Conservation (phyloP, 305 asterid genomes). For the Ilex paraguariensis region DNA sequence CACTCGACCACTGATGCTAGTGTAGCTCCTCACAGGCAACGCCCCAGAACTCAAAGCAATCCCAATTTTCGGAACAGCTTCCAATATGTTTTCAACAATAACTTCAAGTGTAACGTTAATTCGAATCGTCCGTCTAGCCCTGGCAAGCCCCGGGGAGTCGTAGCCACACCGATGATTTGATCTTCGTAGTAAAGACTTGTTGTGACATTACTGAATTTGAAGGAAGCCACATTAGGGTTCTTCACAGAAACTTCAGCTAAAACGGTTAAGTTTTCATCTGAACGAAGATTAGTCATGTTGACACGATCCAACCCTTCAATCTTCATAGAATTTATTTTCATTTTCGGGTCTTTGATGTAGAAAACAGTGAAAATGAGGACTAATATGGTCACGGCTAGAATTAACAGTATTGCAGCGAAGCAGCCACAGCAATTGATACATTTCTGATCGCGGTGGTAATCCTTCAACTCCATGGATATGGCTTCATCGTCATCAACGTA, state of each 20-base stretch:
- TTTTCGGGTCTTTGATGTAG: slow-evolving; percentile 29
- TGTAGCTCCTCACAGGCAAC: slow-evolving; percentile 16
- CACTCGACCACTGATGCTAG: slow-evolving; percentile 35
- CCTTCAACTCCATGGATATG: slow-evolving; percentile 16
- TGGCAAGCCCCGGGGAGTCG: slow-evolving; percentile 26
- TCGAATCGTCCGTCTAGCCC: slow-evolving; percentile 26
- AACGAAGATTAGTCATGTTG: neutral
- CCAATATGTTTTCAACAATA: slow-evolving; percentile 21
- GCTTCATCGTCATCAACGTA: slow-evolving; percentile 9
- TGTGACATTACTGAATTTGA: slow-evolving; percentile 23
- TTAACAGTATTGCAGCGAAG: slow-evolving; percentile 24
- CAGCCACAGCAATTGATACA: slow-evolving; percentile 45
- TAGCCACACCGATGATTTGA: slow-evolving; percentile 22
- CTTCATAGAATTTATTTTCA: slow-evolving; percentile 23
- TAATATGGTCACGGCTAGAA: slow-evolving; percentile 16
- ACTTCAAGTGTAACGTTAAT: slow-evolving; percentile 23
- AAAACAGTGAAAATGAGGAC: slow-evolving; percentile 36
- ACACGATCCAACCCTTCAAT: slow-evolving; percentile 24
- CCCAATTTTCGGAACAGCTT: slow-evolving; percentile 5
- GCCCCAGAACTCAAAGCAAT: slow-evolving; percentile 23
- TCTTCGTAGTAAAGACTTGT: slow-evolving; percentile 29
- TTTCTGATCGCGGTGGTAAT: slow-evolving; percentile 15
- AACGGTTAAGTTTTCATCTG: slow-evolving; percentile 29
- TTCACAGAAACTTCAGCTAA: slow-evolving; percentile 27
- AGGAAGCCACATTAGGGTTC: slow-evolving; percentile 45